These are phyloP conservation scores for Podila minutissima DNA, from an alignment of 192 early-diverging fungal genomes.

Conservation along the genomic window DNA sequence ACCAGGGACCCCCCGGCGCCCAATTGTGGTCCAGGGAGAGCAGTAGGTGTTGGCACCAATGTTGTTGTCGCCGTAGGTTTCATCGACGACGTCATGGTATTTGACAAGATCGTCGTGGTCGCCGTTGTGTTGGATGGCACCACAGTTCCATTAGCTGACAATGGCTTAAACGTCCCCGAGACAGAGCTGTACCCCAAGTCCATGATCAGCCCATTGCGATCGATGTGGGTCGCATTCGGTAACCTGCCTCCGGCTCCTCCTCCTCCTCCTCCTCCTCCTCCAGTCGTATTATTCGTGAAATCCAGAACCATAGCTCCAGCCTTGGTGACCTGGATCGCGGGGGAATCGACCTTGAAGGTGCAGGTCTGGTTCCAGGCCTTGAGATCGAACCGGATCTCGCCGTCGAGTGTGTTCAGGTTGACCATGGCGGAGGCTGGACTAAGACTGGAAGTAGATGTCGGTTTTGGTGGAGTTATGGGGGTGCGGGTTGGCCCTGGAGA, in stretches of 20 bases:
- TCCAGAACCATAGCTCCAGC: slow-evolving; percentile 13
- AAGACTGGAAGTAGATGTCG: neutral
- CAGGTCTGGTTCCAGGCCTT: slow-evolving; percentile 37
- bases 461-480: neutral
- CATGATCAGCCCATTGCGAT: slow-evolving; percentile 9
- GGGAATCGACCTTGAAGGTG: slow-evolving; percentile 18
- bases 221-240: neutral
- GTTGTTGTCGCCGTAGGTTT: neutral
- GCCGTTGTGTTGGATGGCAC: neutral
- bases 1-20: slow-evolving; percentile 16
- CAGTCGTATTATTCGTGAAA: slow-evolving; percentile 1
- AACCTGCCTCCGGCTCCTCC: too few species aligned
- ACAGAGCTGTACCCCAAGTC: slow-evolving; percentile 9
- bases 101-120: neutral
- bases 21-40: neutral
- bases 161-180: slow-evolving; percentile 6
- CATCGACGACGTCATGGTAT: neutral
- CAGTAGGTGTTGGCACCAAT: neutral
- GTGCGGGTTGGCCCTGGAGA: neutral
- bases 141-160: neutral
- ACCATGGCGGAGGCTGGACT: neutral
- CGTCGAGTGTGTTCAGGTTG: slow-evolving; percentile 33
- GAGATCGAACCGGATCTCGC: slow-evolving; percentile 26
- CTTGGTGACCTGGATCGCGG: slow-evolving; percentile 22
- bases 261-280: neutral